A percentile compares a stretch with the other conserved stretches of the same genome.
Conservation (phyloP, 352 stramenopile genomes). For the Globisporangium parvum region DNA sequence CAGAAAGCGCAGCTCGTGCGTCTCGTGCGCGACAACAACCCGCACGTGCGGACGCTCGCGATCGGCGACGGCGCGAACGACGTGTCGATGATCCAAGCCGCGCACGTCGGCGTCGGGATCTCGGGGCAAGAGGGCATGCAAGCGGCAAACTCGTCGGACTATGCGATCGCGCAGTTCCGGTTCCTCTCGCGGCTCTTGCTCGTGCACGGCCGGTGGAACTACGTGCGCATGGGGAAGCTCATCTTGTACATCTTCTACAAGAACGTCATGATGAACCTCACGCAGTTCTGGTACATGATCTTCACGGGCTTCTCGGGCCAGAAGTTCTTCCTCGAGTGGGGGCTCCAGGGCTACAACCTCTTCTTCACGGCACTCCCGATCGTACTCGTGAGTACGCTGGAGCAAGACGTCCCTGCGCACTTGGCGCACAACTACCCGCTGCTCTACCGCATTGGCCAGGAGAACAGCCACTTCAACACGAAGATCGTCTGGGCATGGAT, state of each 20-base stretch:
- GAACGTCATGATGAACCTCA: conserved; percentile 94
- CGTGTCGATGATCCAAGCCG: conserved; percentile 94
- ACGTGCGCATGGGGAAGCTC: conserved; percentile 90
- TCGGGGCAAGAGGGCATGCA: conserved; percentile 92
- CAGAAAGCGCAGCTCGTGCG: conserved; percentile 93
- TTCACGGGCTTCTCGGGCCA: conserved; percentile 86
- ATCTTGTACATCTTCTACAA: conserved; percentile 96
- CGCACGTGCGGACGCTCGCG: conserved; percentile 74
- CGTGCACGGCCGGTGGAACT: conserved; percentile 93
- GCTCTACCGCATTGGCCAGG: conserved; percentile 79
- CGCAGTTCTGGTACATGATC: conserved; percentile 93
- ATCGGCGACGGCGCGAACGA: conserved; percentile 96
- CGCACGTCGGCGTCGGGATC: conserved; percentile 91
- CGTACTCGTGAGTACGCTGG: conserved; percentile 75
- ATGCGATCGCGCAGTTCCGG: conserved; percentile 93
- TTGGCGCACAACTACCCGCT: conserved; percentile 64
- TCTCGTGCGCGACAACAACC: conserved; percentile 88
- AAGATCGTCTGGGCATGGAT: conserved; percentile 83
- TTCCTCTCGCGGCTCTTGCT: conserved; percentile 89
- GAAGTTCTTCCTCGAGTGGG: conserved; percentile 85
- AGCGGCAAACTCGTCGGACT: conserved; percentile 92
- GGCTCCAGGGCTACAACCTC: conserved; percentile 86
- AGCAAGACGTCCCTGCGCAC: conserved; percentile 78
- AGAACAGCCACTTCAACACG: conserved; percentile 83
- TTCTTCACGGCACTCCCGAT: conserved; percentile 85